Percentiles rank a stretch among this genome's conserved stretches.
Evolutionary conservation across 352 stramenopile genomes (phyloP).

Genomic region (Blastocystis sp.): DNA sequence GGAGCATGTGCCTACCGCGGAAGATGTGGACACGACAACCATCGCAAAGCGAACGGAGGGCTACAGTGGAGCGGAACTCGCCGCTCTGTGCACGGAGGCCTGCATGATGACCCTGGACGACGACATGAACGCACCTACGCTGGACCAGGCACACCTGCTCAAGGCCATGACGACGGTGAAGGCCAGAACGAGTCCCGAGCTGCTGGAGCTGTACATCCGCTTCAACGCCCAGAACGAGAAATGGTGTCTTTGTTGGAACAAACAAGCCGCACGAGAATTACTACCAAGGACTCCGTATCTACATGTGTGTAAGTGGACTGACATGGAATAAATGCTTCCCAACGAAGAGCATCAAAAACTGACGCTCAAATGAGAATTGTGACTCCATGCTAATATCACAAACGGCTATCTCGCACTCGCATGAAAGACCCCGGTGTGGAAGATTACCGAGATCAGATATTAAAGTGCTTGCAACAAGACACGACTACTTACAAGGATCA

Average conservation of each 20-base stretch:
- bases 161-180: constrained; percentile 5
- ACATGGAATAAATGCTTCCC: constrained; percentile 65
- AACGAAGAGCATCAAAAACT: constrained; percentile 54
- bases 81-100: constrained; percentile 82
- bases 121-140: constrained; percentile 75
- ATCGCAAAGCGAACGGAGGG: constrained; percentile 89
- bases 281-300: constrained; percentile 15
- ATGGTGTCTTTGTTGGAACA: background rate
- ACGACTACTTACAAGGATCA: constrained; percentile 1
- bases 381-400: constrained; percentile 66
- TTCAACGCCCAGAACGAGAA: constrained; percentile 35
- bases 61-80: constrained; percentile 88
- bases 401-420: constrained; percentile 62
- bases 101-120: constrained; percentile 80
- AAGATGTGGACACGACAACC: constrained; percentile 82
- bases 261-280: background rate
- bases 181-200: constrained; percentile 45
- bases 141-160: constrained; percentile 33
- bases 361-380: constrained; percentile 56
- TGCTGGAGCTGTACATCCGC: constrained; percentile 57
- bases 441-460: constrained; percentile 38
- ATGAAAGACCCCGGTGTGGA: constrained; percentile 58
- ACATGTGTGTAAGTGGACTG: constrained; percentile 68
- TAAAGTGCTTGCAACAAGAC: constrained; percentile 48
- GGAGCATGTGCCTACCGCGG: constrained; percentile 80